A percentile compares a stretch with the other conserved stretches of the same genome.
Conservation (phyloP, 2,329 filamentous ascomycete species). For the Sporothrix dimorphospora region DNA sequence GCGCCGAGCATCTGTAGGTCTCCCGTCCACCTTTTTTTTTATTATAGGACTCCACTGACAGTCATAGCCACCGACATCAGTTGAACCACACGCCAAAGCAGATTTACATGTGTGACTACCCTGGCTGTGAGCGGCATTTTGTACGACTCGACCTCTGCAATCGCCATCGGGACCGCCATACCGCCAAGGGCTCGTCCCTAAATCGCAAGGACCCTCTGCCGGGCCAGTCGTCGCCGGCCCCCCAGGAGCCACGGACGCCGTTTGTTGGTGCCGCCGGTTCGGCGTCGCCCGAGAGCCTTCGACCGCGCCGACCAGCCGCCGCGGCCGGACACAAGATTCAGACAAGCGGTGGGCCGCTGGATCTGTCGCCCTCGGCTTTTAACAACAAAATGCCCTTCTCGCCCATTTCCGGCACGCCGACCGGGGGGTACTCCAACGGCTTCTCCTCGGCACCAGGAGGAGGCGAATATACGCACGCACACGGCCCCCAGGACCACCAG, state of each 20-base stretch:
- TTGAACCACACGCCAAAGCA: conserved; percentile 95
- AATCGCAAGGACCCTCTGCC: conserved; percentile 73
- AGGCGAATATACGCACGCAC: conserved; percentile 49
- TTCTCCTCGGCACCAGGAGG: conserved; percentile 38
- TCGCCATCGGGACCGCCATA: conserved; percentile 79
- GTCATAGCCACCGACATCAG: conserved; percentile 78
- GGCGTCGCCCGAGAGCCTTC: conserved; percentile 53
- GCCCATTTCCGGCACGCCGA: conserved; percentile 50
- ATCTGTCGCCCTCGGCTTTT: background rate
- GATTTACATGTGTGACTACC: conserved; percentile 91
- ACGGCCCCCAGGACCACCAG: conserved; percentile 38
- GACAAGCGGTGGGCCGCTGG: conserved; percentile 16
- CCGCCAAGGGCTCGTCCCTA: conserved; percentile 75
- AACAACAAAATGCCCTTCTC: conserved; percentile 45
- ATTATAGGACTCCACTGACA: no score
- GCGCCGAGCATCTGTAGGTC: conserved; percentile 88
- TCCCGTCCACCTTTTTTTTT: no score
- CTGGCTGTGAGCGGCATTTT: conserved; percentile 86
- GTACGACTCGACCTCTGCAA: conserved; percentile 92
- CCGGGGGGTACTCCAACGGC: conserved; percentile 43
- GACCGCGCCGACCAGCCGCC: conserved; percentile 37
- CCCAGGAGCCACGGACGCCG: conserved; percentile 45
- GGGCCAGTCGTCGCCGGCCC: conserved; percentile 51
- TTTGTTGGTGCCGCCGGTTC: conserved; percentile 47
- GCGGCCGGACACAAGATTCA: conserved; percentile 36